These are phyloP conservation scores for Lasiodiplodia sp. DNA, from an alignment of 2,329 filamentous ascomycete genomes.

Conservation along the genomic window DNA sequence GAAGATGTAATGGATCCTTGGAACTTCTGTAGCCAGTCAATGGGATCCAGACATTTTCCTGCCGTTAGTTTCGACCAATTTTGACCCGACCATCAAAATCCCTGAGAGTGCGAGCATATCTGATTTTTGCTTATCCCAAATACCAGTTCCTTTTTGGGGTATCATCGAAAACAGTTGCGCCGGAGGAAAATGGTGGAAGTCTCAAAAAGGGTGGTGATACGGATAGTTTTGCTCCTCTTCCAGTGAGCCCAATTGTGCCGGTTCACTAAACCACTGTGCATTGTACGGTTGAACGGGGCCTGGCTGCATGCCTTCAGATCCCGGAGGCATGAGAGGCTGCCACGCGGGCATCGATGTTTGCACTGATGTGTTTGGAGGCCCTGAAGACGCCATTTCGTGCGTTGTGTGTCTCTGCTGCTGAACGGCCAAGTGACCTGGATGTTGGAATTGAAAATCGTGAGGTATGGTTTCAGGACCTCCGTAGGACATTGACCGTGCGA, in stretches of 20 bases:
- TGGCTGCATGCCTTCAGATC: constrained; percentile 7
- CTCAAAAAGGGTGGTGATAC: constrained; percentile 27
- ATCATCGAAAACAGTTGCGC: constrained; percentile 29
- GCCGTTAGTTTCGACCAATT: neutral
- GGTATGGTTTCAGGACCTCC: constrained; percentile 47
- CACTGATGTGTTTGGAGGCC: neutral
- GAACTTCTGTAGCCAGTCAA: neutral
- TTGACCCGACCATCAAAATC: neutral
- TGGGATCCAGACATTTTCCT: neutral
- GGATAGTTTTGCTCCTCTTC: constrained; percentile 26
- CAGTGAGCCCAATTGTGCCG: constrained; percentile 13
- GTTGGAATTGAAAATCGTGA: constrained; percentile 38
- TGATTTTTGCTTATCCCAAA: constrained; percentile 5
- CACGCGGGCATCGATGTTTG: constrained; percentile 16
- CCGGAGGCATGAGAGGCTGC: constrained; percentile 15
- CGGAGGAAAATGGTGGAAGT: constrained; percentile 13
- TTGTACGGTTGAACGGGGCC: constrained; percentile 26
- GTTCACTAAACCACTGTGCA: constrained; percentile 20
- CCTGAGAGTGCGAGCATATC: neutral
- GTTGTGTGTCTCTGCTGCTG: constrained; percentile 16
- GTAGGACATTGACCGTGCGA: constrained; percentile 48
- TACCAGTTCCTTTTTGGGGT: constrained; percentile 27
- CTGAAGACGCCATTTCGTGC: constrained; percentile 8
- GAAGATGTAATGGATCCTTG: neutral
- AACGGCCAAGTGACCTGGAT: constrained; percentile 3